phyloP scores from a whole-genome alignment of 2,329 filamentous ascomycete species.

The Lasiodiplodia gonubiensis region DNA sequence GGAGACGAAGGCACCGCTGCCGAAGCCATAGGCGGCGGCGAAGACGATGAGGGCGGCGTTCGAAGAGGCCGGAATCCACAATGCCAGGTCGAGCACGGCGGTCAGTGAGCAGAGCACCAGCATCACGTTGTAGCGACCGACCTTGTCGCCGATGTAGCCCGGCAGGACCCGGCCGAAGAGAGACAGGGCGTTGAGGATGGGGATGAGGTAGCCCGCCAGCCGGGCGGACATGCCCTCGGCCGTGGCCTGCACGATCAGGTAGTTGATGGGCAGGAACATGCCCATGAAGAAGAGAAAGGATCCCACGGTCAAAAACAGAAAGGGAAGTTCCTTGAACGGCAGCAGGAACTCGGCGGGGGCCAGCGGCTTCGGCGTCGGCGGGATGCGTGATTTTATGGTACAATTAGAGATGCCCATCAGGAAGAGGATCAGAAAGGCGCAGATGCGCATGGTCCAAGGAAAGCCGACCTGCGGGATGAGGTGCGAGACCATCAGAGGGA shows the following conservation, averaged over 20 bases:
- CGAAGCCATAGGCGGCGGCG: slow-evolving; percentile 71
- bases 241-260: slow-evolving; percentile 52
- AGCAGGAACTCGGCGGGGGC: slow-evolving; percentile 38
- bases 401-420: slow-evolving; percentile 58
- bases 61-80: slow-evolving; percentile 59
- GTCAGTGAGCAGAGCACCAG: slow-evolving; percentile 52
- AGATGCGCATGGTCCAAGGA: slow-evolving; percentile 63
- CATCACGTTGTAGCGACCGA: slow-evolving; percentile 62
- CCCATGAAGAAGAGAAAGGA: slow-evolving; percentile 59
- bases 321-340: slow-evolving; percentile 41
- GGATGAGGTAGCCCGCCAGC: slow-evolving; percentile 60
- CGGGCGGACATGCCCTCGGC: slow-evolving; percentile 54
- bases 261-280: slow-evolving; percentile 65
- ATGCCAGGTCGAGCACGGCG: slow-evolving; percentile 57
- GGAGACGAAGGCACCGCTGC: slow-evolving; percentile 69
- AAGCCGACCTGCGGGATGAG: slow-evolving; percentile 61
- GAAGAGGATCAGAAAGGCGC: slow-evolving; percentile 66
- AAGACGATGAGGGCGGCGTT: slow-evolving; percentile 68
- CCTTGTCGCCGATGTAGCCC: slow-evolving; percentile 58
- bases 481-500: slow-evolving; percentile 66
- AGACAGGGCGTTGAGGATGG: slow-evolving; percentile 57
- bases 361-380: slow-evolving; percentile 44
- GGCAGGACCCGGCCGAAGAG: slow-evolving; percentile 61
- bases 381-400: slow-evolving; percentile 56
- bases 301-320: slow-evolving; percentile 39